These are phyloP conservation scores for Prunus padus DNA, from an alignment of 306 rosid species.

Conservation along the genomic window DNA sequence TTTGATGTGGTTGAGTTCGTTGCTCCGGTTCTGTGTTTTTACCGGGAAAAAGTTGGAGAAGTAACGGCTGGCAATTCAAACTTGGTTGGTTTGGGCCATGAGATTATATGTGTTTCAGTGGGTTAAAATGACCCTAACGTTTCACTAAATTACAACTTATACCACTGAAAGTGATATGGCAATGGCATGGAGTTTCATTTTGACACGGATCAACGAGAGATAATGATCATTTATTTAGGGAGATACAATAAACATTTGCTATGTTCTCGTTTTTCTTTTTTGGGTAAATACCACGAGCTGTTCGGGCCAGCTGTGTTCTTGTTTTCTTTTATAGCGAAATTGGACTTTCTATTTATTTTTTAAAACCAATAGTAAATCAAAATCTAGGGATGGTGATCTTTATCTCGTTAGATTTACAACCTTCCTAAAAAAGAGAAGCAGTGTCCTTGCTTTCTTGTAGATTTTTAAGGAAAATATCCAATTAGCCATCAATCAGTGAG, in stretches of 20 bases:
- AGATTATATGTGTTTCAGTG: not conserved
- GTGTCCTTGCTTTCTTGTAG: too few species aligned
- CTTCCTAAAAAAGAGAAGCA: too few species aligned
- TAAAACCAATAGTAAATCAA: not conserved
- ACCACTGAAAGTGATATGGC: conserved; percentile 1
- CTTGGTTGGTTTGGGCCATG: not conserved
- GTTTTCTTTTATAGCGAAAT: not conserved
- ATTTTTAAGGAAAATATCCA: not conserved
- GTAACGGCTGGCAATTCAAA: conserved; percentile 36
- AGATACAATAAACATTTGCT: not conserved
- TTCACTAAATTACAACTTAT: not conserved
- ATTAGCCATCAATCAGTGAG: not conserved
- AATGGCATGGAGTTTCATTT: conserved; percentile 12
- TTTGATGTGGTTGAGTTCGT: conserved; percentile 11
- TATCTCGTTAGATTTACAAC: not conserved
- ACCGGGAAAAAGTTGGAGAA: conserved; percentile 44
- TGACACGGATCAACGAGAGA: conserved; percentile 16
- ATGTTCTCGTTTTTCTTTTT: not conserved
- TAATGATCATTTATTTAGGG: not conserved
- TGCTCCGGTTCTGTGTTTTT: conserved; percentile 9
- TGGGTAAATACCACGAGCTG: too few species aligned
- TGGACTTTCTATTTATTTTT: not conserved
- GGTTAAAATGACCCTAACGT: not conserved
- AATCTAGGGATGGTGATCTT: not conserved
- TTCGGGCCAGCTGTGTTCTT: too few species aligned